Evolutionary conservation across 176 grass and related monocot genomes (phyloP).

Genomic region (Lolium rigidum): DNA sequence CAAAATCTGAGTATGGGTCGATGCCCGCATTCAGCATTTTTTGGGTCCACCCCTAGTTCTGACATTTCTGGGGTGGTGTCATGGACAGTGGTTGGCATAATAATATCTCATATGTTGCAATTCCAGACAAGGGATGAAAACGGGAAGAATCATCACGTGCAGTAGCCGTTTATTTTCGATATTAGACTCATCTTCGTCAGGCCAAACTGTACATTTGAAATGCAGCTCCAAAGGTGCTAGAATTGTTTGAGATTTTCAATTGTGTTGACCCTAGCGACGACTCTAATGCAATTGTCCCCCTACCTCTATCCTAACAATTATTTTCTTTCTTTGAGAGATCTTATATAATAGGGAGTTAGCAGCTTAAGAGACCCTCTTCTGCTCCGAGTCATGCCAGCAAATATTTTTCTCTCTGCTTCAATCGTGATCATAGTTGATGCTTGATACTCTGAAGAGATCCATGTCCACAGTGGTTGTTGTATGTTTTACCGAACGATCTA

Average conservation of each 20-base stretch:
- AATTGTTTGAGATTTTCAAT: neutral
- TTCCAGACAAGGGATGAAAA: too few relatives aligned
- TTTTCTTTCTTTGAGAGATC: neutral
- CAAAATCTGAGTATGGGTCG: too few relatives aligned
- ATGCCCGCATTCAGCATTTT: too few relatives aligned
- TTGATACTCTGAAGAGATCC: neutral
- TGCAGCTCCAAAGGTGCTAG: neutral
- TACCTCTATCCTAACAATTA: neutral
- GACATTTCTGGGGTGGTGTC: neutral
- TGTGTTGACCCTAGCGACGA: neutral
- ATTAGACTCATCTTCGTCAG: neutral
- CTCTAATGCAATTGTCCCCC: neutral
- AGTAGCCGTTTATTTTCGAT: too few relatives aligned
- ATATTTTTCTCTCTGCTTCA: neutral
- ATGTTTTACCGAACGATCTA: neutral
- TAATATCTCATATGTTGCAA: neutral
- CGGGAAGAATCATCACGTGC: too few relatives aligned
- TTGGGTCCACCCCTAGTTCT: too few relatives aligned
- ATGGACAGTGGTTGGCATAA: neutral
- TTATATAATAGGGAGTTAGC: neutral
- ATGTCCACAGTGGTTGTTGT: neutral
- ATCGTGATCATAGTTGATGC: neutral
- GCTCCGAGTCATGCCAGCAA: neutral
- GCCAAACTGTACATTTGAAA: neutral
- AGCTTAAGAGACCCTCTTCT: neutral